Percentiles rank a stretch among this genome's conserved stretches.
Conservation (phyloP, 345 rosid genomes). For the Lumnitzera littorea region DNA sequence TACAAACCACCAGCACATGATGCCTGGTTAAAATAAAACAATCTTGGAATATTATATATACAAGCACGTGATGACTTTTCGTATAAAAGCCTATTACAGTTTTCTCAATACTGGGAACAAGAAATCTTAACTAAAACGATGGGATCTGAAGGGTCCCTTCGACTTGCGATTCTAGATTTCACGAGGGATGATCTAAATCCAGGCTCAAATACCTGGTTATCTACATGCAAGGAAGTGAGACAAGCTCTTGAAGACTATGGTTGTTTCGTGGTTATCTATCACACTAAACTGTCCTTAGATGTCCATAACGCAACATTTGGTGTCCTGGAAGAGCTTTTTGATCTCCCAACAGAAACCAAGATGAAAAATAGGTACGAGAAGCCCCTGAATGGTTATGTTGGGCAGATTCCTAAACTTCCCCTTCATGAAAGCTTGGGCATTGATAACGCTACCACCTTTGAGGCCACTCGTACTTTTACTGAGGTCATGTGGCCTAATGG, state of each 20-base stretch:
- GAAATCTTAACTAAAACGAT: no score
- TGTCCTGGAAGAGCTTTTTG: constrained; percentile 45
- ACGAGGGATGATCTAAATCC: constrained; percentile 24
- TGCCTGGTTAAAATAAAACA: no score
- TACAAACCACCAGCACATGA: no score
- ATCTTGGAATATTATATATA: no score
- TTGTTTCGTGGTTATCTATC: constrained; percentile 40
- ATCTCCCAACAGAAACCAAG: constrained; percentile 48
- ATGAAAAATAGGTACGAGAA: constrained; percentile 50
- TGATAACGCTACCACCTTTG: constrained; percentile 35
- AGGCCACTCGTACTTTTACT: constrained; percentile 39
- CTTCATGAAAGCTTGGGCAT: constrained; percentile 79
- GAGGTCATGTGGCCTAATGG: constrained; percentile 70
- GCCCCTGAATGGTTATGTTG: constrained; percentile 55
- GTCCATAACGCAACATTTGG: constrained; percentile 25
- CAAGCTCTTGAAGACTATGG: constrained; percentile 63
- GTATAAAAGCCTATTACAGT: no score
- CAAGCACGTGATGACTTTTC: no score
- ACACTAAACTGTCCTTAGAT: constrained; percentile 19
- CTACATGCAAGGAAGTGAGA: constrained; percentile 26
- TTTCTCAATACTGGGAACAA: no score
- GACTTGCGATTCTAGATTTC: constrained; percentile 24
- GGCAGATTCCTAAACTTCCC: constrained; percentile 46
- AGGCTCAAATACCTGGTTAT: constrained; percentile 36
- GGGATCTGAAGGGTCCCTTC: background rate